These are phyloP conservation scores for Cryptococcus hybrid DNA, from an alignment of 1,284 basidiomycete species.

Conservation along the genomic window DNA sequence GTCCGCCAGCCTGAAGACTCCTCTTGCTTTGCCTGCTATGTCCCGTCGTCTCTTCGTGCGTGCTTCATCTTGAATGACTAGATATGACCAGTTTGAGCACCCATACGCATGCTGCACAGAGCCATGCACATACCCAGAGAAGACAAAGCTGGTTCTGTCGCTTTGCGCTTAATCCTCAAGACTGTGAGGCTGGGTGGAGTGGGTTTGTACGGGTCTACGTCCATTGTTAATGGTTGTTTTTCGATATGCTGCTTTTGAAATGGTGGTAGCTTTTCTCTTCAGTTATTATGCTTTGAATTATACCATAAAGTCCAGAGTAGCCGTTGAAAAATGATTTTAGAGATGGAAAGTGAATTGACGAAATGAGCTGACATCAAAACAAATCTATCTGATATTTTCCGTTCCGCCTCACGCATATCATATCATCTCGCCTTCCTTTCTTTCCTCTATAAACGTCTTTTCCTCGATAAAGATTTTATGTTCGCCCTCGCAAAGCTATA, in stretches of 20 bases:
- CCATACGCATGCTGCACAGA: neutral
- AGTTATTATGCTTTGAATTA: neutral
- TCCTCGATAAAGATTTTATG: too few relatives aligned
- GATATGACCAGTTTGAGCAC: neutral
- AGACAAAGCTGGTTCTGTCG: constrained; percentile 47
- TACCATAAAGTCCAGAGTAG: neutral
- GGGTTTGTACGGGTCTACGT: neutral
- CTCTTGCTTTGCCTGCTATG: constrained; percentile 24
- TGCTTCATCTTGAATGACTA: constrained; percentile 45
- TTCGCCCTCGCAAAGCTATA: too few relatives aligned
- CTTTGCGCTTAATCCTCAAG: constrained; percentile 51
- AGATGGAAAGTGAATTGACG: neutral
- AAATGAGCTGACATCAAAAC: neutral
- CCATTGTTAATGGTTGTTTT: neutral
- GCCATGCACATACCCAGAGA: constrained; percentile 38
- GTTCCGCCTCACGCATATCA: neutral
- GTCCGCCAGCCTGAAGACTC: constrained; percentile 50
- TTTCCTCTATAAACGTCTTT: too few relatives aligned
- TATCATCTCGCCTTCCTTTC: neutral
- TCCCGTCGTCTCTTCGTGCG: constrained; percentile 26
- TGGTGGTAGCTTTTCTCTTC: neutral
- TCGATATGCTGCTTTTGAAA: neutral
- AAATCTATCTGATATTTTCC: neutral
- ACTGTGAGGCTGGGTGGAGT: constrained; percentile 36
- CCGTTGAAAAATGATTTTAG: neutral